These are phyloP conservation scores for Globisporangium solare DNA, from an alignment of 352 stramenopile species.

Conservation along the genomic window DNA sequence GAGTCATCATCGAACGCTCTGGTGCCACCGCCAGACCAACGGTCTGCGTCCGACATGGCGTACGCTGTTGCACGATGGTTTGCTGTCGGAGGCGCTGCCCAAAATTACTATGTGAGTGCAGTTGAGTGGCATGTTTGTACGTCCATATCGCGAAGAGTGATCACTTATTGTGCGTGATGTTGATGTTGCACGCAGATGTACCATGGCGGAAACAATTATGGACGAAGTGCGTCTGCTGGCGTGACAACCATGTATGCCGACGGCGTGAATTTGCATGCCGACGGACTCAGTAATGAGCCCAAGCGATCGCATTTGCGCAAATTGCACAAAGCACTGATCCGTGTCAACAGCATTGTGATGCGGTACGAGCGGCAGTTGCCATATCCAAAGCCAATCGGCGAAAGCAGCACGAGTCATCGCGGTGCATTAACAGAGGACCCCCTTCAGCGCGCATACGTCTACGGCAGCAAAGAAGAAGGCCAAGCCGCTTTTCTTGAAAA, in stretches of 20 bases:
- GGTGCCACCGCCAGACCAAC: slow-evolving; percentile 36
- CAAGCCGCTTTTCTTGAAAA: slow-evolving; percentile 62
- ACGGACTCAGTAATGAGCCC: slow-evolving; percentile 66
- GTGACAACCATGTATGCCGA: slow-evolving; percentile 73
- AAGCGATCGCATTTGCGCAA: slow-evolving; percentile 64
- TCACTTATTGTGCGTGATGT: not conserved
- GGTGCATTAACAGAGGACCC: slow-evolving; percentile 11
- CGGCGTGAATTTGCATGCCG: slow-evolving; percentile 57
- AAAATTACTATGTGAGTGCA: slow-evolving; percentile 65
- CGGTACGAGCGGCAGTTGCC: slow-evolving; percentile 43
- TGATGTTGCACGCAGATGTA: slow-evolving; percentile 44
- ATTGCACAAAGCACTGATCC: slow-evolving; percentile 48
- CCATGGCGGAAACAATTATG: slow-evolving; percentile 73
- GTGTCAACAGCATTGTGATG: slow-evolving; percentile 53
- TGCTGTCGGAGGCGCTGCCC: slow-evolving; percentile 46
- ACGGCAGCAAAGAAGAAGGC: slow-evolving; percentile 19
- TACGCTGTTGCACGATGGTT: slow-evolving; percentile 70
- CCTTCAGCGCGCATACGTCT: slow-evolving; percentile 45
- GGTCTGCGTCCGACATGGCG: slow-evolving; percentile 41
- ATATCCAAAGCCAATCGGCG: slow-evolving; percentile 23
- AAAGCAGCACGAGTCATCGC: slow-evolving; percentile 1
- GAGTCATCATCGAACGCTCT: slow-evolving; percentile 19
- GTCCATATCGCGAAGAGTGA: not conserved
- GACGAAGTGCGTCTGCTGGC: slow-evolving; percentile 46
- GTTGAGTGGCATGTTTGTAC: not conserved